Evolutionary conservation across 257 asterid genomes (phyloP).

Genomic region (Avicennia marina): DNA sequence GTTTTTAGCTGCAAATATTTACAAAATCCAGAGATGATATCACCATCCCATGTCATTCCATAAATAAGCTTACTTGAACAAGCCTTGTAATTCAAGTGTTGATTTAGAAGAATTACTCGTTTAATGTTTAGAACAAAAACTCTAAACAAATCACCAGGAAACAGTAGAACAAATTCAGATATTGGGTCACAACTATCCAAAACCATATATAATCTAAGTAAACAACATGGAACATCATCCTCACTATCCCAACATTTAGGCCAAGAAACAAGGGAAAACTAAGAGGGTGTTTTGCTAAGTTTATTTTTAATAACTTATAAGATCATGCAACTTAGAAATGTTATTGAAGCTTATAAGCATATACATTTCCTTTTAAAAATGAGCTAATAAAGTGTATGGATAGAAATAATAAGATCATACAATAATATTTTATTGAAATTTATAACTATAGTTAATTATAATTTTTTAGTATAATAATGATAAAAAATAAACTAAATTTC

Average conservation of each 20-base stretch:
- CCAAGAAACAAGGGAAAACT: too few relatives aligned
- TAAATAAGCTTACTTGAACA: neutral
- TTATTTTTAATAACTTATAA: too few relatives aligned
- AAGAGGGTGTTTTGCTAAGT: too few relatives aligned
- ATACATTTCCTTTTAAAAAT: too few relatives aligned
- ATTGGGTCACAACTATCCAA: neutral
- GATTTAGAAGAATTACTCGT: conserved; percentile 3
- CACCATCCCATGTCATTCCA: neutral
- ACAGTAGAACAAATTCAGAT: neutral
- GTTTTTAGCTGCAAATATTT: conserved; percentile 69
- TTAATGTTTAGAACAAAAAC: neutral
- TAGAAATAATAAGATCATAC: too few relatives aligned
- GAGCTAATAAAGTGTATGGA: too few relatives aligned
- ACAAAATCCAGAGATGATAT: conserved; percentile 16
- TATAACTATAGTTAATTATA: too few relatives aligned
- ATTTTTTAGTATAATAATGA: too few relatives aligned
- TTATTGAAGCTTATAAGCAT: too few relatives aligned
- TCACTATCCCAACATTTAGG: neutral
- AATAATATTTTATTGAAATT: too few relatives aligned
- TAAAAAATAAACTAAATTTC: too few relatives aligned
- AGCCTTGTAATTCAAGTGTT: neutral
- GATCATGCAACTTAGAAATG: too few relatives aligned
- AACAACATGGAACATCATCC: neutral
- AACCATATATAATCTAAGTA: neutral
- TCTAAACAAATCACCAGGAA: conserved; percentile 4